Percentiles rank a stretch among this genome's conserved stretches.
Conservation (phyloP, 495 filamentous ascomycete species). For the Trichoderma orchidacearum region DNA sequence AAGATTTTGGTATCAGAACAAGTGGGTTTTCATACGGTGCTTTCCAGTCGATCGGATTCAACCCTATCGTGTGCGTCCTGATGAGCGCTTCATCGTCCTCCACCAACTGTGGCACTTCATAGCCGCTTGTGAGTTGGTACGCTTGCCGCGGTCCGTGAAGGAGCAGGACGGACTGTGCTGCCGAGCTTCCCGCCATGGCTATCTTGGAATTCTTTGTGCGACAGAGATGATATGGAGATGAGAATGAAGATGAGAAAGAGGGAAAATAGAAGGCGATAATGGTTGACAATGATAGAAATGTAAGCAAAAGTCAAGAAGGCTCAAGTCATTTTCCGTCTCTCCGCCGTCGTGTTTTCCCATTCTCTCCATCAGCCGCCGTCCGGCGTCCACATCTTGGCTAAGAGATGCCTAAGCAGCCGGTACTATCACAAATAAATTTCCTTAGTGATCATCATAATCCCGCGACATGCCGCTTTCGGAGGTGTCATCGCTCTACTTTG, state of each 20-base stretch:
- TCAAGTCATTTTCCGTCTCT: neutral
- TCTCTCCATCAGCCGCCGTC: neutral
- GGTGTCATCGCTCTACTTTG: neutral
- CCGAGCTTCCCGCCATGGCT: neutral
- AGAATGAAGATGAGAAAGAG: neutral
- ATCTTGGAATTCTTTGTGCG: neutral
- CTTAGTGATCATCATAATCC: neutral
- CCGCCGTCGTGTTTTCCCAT: neutral
- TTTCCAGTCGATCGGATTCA: conserved; percentile 69
- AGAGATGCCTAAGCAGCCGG: neutral
- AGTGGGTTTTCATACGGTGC: conserved; percentile 31
- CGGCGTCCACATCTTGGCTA: neutral
- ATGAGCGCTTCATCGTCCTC: conserved; percentile 37
- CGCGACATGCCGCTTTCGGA: neutral
- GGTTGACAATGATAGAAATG: neutral
- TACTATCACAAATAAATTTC: neutral
- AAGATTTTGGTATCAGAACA: too few species aligned
- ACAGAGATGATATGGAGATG: neutral
- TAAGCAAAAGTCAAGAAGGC: neutral
- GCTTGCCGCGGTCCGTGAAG: conserved; percentile 27
- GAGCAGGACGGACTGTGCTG: conserved; percentile 26
- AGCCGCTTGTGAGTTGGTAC: conserved; percentile 25
- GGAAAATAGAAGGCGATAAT: neutral
- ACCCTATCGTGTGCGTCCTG: conserved; percentile 42
- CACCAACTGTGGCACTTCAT: conserved; percentile 30